Conservation (phyloP, 2,329 filamentous ascomycete species). For the Penicillium psychrosexuale region DNA sequence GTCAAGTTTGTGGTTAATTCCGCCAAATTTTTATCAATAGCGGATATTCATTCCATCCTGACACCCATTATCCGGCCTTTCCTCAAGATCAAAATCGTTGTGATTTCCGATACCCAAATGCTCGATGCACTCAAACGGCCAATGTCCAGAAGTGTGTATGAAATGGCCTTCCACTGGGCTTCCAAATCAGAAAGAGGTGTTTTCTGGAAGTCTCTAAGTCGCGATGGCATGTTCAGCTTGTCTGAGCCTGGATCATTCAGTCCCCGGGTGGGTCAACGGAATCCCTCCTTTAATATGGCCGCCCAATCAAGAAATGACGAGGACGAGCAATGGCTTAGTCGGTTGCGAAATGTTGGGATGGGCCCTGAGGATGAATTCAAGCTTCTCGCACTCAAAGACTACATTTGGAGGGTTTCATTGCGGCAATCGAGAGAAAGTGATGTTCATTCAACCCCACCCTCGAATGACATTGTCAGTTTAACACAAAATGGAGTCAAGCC, state of each 20-base stretch:
- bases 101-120: slow-evolving; percentile 68
- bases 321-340: slow-evolving; percentile 88
- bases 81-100: slow-evolving; percentile 67
- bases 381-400: slow-evolving; percentile 78
- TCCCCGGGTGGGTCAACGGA: slow-evolving; percentile 55
- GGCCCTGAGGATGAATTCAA: slow-evolving; percentile 82
- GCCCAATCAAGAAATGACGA: slow-evolving; percentile 77
- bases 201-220: slow-evolving; percentile 79
- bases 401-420: slow-evolving; percentile 81
- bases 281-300: slow-evolving; percentile 48
- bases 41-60: slow-evolving; percentile 80
- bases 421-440: slow-evolving; percentile 59
- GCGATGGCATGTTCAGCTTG: slow-evolving; percentile 67
- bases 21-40: slow-evolving; percentile 69
- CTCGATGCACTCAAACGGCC: slow-evolving; percentile 82
- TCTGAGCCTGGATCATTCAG: slow-evolving; percentile 56
- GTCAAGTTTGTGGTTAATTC: slow-evolving; percentile 77
- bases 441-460: slow-evolving; percentile 37
- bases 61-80: slow-evolving; percentile 78
- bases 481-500: slow-evolving; percentile 73
- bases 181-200: slow-evolving; percentile 72
- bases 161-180: slow-evolving; percentile 84
- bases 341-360: slow-evolving; percentile 80
- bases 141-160: slow-evolving; percentile 73
- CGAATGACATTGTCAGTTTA: slow-evolving; percentile 71